Conservation (phyloP, 2,329 filamentous ascomycete genomes). For the Xylariaceae sp. region DNA sequence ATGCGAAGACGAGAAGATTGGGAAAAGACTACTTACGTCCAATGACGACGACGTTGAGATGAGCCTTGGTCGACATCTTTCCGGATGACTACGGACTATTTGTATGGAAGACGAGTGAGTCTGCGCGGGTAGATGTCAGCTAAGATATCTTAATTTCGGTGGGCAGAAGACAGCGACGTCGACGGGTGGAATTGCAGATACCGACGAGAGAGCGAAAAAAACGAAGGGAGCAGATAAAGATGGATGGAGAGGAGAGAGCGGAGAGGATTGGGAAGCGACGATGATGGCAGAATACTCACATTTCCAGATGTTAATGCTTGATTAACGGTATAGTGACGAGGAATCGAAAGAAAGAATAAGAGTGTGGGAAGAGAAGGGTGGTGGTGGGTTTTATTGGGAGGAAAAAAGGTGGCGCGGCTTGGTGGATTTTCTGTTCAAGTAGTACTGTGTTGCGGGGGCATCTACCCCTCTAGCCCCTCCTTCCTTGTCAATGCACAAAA, state of each 20-base stretch:
- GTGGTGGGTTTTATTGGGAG: conserved; percentile 22
- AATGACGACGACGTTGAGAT: conserved; percentile 98
- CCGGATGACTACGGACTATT: conserved; percentile 32
- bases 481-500: conserved; percentile 18
- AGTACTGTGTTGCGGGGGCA: conserved; percentile 18
- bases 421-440: conserved; percentile 6
- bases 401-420: conserved; percentile 12
- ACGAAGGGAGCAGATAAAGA: not conserved
- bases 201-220: not conserved
- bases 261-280: conserved; percentile 3
- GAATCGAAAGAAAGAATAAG: conserved; percentile 30
- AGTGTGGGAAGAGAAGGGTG: conserved; percentile 22
- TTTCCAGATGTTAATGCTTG: conserved; percentile 36
- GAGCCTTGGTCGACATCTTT: conserved; percentile 58
- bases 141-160: not conserved
- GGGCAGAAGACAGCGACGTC: not conserved
- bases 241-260: conserved; percentile 1
- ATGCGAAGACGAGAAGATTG: not conserved
- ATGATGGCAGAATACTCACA: conserved; percentile 22
- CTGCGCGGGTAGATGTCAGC: conserved; percentile 11
- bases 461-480: conserved; percentile 21
- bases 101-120: conserved; percentile 11
- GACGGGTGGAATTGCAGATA: not conserved
- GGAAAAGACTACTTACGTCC: conserved; percentile 38
- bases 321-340: conserved; percentile 38